Conservation (phyloP, 345 rosid genomes). For the Syzygium grande region DNA sequence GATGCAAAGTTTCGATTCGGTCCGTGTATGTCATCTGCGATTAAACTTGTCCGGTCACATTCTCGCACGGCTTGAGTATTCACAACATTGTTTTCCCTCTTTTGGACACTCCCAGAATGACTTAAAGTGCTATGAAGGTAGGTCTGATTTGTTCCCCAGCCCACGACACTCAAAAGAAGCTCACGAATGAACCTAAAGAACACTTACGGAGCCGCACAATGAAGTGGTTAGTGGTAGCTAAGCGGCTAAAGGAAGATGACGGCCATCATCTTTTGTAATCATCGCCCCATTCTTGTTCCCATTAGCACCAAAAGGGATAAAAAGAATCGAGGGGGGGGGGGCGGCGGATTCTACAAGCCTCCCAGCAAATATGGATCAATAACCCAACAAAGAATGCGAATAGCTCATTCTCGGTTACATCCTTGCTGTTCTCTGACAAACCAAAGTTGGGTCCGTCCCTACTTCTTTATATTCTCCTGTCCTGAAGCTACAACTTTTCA, state of each 20-base stretch:
- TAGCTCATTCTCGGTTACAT: not conserved
- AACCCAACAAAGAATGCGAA: conserved; percentile 3
- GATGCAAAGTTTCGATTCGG: not conserved
- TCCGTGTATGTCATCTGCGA: not conserved
- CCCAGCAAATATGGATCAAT: not conserved
- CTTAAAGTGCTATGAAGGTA: not conserved
- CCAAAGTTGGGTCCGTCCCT: conserved; percentile 12
- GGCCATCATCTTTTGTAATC: conserved; percentile 2
- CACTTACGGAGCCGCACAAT: not conserved
- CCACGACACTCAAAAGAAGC: not conserved
- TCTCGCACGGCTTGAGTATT: too few relatives aligned
- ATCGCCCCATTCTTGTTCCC: conserved; percentile 10
- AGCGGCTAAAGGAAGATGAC: conserved; percentile 9
- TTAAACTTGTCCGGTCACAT: not conserved
- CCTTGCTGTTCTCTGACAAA: conserved; percentile 19
- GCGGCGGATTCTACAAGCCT: conserved; percentile 23
- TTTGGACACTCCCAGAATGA: not conserved
- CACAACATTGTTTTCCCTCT: too few relatives aligned
- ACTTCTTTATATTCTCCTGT: not conserved
- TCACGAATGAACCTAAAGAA: not conserved
- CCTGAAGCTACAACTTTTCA: not conserved
- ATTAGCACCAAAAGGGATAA: not conserved
- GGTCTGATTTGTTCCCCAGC: not conserved
- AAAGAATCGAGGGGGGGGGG: not conserved
- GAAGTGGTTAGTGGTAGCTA: conserved; percentile 18